Conservation (phyloP, 352 stramenopile species). For the Phytophthora niederhauseri region DNA sequence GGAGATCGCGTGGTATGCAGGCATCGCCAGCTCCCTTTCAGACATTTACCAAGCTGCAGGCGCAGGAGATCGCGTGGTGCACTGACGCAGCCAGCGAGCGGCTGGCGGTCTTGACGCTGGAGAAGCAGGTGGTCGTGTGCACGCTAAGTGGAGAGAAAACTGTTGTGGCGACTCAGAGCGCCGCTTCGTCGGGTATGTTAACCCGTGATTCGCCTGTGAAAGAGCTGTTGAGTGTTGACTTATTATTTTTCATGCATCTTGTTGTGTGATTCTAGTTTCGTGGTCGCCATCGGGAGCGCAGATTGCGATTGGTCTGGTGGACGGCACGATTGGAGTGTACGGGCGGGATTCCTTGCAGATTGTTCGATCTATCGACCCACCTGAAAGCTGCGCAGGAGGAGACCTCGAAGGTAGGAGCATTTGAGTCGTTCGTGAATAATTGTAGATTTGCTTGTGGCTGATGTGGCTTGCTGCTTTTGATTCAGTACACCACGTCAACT, state of each 20-base stretch:
- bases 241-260: background rate
- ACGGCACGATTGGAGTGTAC: conserved; percentile 47
- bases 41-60: conserved; percentile 40
- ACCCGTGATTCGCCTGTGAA: background rate
- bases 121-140: conserved; percentile 51
- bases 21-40: conserved; percentile 38
- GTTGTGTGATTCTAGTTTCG: conserved; percentile 31
- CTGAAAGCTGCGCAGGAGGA: conserved; percentile 41
- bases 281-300: conserved; percentile 56
- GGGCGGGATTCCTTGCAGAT: conserved; percentile 30
- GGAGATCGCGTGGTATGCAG: conserved; percentile 64
- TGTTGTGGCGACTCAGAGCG: conserved; percentile 22
- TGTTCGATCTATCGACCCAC: conserved; percentile 43
- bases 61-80: conserved; percentile 61
- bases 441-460: background rate
- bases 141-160: conserved; percentile 33
- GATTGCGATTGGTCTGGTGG: conserved; percentile 48
- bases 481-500: conserved; percentile 73
- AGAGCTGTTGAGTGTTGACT: background rate
- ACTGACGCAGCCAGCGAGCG: conserved; percentile 24
- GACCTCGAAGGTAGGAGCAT: conserved; percentile 38
- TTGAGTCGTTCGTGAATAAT: background rate
- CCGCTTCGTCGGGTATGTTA: conserved; percentile 37
- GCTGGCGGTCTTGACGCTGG: conserved; percentile 50
- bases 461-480: background rate